Base-by-base conservation (phyloP, 768 basidiomycete species). In the Tubosaeta sp. region DNA sequence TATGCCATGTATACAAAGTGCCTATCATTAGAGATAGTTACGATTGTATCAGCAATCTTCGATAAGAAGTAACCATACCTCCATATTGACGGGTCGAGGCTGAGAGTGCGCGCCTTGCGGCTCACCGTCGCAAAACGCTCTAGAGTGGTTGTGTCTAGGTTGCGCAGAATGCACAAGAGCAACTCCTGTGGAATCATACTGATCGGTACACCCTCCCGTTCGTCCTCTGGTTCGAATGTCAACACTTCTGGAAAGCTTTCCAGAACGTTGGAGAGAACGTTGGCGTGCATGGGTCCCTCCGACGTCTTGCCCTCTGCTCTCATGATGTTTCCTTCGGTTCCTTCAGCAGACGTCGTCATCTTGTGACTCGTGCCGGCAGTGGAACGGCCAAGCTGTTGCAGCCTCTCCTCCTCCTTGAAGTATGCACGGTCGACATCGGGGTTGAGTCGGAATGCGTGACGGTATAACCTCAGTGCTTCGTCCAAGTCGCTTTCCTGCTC, bases 301-400 rank as follows among this genome's bases (percentile, higher is more conserved):
- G 30, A 35, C 22, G 52, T 51, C 32, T 56, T 56, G 46, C 3
- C 44, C 24, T 61, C 87, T 4, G 69, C 65, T 6, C 89, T 83
- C 60, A 89, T 89, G 49, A 86, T 86, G 68, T 84, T 68, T 88
- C 14, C 44, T 38, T 48, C 59, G 8, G 12, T 89, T 9, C 70
- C 95, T 52, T 89, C 89, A 1, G 89, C 90, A 87, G 84, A 86
- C 48, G 81, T 85, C 64, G 78, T 86, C 32, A 84, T 87, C 58
- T 83, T 88, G 66, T 79, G 78, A 13, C 76, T 76, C 44, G 81
- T 80, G 84, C 39, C 34, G 13, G 16, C 18, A 24, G 35, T 21
- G 27, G 59, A 44, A 38, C 41, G 49, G 34, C 43, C 41, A 24
- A 43, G 42, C 36, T 58, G 52, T 10, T 59, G 57, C 29, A 58